Conservation (phyloP, 768 basidiomycete genomes). For the Leucocoprinus leucothites region DNA sequence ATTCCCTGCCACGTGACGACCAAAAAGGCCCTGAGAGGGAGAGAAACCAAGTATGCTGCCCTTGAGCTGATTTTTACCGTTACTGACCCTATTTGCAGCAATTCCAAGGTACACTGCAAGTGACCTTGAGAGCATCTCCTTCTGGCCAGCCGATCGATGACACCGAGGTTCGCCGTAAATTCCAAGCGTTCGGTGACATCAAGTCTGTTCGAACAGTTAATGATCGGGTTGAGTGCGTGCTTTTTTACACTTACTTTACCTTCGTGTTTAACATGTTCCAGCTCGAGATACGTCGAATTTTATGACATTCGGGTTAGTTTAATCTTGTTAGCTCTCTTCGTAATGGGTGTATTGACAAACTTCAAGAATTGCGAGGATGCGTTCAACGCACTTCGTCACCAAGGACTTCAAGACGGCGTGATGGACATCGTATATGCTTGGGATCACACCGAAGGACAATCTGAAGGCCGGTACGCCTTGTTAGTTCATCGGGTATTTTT, state of each 20-base stretch:
- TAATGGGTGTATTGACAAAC: not conserved
- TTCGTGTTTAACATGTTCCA: constrained; percentile 26
- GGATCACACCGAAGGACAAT: constrained; percentile 56
- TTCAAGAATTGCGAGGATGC: constrained; percentile 73
- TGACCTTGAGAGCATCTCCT: constrained; percentile 71
- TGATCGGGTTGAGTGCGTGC: constrained; percentile 57
- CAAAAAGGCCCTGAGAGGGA: constrained; percentile 68
- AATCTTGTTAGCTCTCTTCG: not conserved
- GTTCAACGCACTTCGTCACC: constrained; percentile 74
- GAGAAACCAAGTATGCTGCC: constrained; percentile 72
- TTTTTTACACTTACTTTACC: not conserved
- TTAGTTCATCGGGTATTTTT: not conserved
- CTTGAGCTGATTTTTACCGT: not conserved
- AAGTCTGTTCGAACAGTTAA: constrained; percentile 69
- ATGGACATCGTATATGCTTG: constrained; percentile 88
- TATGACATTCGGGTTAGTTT: constrained; percentile 79
- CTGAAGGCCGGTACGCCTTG: constrained; percentile 16
- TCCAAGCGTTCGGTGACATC: constrained; percentile 89
- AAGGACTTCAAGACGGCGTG: constrained; percentile 78
- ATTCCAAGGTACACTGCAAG: constrained; percentile 81
- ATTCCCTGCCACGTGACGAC: constrained; percentile 90
- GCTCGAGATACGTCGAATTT: constrained; percentile 90
- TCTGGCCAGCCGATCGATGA: constrained; percentile 74
- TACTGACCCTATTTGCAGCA: constrained; percentile 36
- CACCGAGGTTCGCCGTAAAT: constrained; percentile 79